These are phyloP conservation scores for Yarrowia sp. DNA, from an alignment of 805 yeast species.

Conservation along the genomic window DNA sequence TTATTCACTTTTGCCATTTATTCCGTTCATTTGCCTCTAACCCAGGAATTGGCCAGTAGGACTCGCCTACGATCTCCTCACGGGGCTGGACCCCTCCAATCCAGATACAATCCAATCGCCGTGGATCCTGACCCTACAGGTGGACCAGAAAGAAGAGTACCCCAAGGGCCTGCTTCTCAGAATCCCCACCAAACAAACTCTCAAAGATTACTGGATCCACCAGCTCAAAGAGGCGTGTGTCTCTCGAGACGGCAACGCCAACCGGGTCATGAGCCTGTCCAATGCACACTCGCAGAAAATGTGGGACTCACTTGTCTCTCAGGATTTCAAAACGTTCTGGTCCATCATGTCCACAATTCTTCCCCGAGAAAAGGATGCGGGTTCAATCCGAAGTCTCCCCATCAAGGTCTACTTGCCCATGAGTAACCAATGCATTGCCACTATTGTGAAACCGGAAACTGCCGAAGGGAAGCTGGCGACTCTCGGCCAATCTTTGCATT, in stretches of 20 bases:
- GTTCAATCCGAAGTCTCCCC: slow-evolving; percentile 33
- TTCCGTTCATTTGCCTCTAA: neutral
- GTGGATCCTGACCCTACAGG: slow-evolving; percentile 47
- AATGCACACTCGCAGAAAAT: slow-evolving; percentile 55
- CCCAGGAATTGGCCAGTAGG: slow-evolving; percentile 64
- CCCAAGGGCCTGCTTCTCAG: slow-evolving; percentile 49
- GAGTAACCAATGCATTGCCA: slow-evolving; percentile 40
- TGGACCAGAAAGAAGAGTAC: slow-evolving; percentile 43
- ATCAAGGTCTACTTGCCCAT: slow-evolving; percentile 38
- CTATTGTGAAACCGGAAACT: slow-evolving; percentile 33
- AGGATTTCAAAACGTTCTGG: slow-evolving; percentile 34
- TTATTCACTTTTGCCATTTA: too few relatives aligned
- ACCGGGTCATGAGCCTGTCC: slow-evolving; percentile 73
- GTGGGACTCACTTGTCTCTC: slow-evolving; percentile 49
- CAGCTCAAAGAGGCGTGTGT: slow-evolving; percentile 79
- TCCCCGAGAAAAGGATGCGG: slow-evolving; percentile 28
- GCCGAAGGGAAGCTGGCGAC: slow-evolving; percentile 33
- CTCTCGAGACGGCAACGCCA: slow-evolving; percentile 72
- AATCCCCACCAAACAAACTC: slow-evolving; percentile 34
- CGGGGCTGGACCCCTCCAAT: slow-evolving; percentile 40
- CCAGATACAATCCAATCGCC: slow-evolving; percentile 27
- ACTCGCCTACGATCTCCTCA: slow-evolving; percentile 53
- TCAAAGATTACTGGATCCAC: slow-evolving; percentile 62
- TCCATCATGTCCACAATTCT: slow-evolving; percentile 31
- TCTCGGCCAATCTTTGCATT: slow-evolving; percentile 43